Percentiles rank a stretch among this genome's conserved stretches.
These are phyloP conservation scores for Cladosporium sp. DNA, from an alignment of 2,329 filamentous ascomycete genomes.

Conservation along the genomic window DNA sequence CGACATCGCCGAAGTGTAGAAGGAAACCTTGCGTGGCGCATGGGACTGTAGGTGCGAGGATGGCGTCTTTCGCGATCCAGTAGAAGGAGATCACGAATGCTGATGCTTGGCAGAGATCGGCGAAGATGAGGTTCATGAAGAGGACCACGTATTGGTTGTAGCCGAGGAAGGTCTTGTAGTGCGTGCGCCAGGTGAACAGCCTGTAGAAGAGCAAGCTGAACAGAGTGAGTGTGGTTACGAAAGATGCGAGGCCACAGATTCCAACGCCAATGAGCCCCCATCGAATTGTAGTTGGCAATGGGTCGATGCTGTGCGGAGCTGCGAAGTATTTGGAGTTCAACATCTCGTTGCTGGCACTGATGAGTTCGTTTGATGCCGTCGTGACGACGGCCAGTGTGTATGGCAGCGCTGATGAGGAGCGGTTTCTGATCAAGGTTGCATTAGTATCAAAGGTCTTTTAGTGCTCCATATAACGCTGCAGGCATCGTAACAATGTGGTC, in stretches of 20 bases:
- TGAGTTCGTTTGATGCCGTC: neutral
- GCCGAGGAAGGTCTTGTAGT: conserved; percentile 34
- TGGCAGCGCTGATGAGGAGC: neutral
- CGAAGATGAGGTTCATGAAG: conserved; percentile 68
- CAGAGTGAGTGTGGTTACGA: conserved; percentile 30
- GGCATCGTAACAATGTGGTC: neutral
- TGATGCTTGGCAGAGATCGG: conserved; percentile 66
- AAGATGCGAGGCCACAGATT: conserved; percentile 32
- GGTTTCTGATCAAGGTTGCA: neutral
- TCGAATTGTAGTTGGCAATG: conserved; percentile 25
- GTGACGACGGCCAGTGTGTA: neutral
- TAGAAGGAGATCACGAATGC: conserved; percentile 64
- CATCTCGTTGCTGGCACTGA: neutral
- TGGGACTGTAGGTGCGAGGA: conserved; percentile 54
- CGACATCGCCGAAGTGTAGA: conserved; percentile 65
- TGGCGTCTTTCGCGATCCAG: conserved; percentile 57
- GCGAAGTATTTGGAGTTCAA: conserved; percentile 28
- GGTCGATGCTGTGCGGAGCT: conserved; percentile 31
- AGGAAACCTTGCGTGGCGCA: conserved; percentile 71
- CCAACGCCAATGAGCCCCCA: conserved; percentile 35
- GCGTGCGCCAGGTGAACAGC: conserved; percentile 33
- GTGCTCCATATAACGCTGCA: neutral
- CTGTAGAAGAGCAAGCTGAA: conserved; percentile 35
- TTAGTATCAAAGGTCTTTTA: neutral
- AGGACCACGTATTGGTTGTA: conserved; percentile 68